These are phyloP conservation scores for Pythium vanterpoolii DNA, from an alignment of 352 stramenopile species.

Conservation along the genomic window DNA sequence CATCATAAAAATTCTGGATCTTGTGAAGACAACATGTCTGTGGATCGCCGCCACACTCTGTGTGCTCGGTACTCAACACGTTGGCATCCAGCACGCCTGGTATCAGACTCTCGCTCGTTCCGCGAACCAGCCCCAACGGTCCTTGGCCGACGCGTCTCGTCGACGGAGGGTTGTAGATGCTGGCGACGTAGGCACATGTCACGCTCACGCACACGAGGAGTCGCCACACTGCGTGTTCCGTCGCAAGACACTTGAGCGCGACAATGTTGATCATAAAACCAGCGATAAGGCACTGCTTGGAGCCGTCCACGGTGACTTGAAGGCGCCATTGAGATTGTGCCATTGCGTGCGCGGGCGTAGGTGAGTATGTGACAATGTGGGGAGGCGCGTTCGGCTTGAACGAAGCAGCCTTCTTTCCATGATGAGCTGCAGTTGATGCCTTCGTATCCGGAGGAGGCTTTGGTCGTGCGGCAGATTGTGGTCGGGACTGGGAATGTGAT, in stretches of 20 bases:
- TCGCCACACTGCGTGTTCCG: constrained; percentile 69
- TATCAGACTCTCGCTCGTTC: constrained; percentile 8
- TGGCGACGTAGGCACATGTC: constrained; percentile 41
- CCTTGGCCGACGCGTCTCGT: neutral
- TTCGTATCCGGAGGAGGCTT: neutral
- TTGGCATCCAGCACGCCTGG: constrained; percentile 13
- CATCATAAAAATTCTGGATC: neutral
- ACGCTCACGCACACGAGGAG: constrained; percentile 53
- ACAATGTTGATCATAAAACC: constrained; percentile 79
- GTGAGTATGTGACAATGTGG: constrained; percentile 19
- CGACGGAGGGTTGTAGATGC: constrained; percentile 46
- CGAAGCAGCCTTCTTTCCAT: constrained; percentile 7
- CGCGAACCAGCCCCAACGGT: neutral
- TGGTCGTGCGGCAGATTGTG: neutral
- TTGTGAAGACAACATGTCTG: constrained; percentile 55
- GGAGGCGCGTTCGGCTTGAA: constrained; percentile 15
- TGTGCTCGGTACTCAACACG: constrained; percentile 27
- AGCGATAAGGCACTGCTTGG: constrained; percentile 70
- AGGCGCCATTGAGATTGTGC: constrained; percentile 38
- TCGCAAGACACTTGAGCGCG: constrained; percentile 55
- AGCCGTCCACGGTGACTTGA: constrained; percentile 53
- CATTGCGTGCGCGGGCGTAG: neutral
- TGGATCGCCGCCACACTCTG: constrained; percentile 39
- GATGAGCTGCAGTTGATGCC: neutral
- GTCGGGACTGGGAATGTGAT: neutral